These are phyloP conservation scores for Rubia balearica DNA, from an alignment of 305 asterid species.

Conservation along the genomic window DNA sequence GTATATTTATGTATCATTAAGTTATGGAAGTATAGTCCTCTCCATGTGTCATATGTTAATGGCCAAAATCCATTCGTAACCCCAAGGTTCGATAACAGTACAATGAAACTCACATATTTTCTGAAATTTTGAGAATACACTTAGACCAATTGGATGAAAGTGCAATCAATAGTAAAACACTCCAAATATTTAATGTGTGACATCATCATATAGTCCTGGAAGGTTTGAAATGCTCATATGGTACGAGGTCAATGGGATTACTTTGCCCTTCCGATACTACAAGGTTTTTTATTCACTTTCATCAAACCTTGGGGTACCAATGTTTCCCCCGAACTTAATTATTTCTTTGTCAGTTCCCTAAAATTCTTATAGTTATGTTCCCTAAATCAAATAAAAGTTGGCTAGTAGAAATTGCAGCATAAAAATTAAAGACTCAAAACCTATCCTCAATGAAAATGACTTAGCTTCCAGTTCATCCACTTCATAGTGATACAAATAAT, in stretches of 20 bases:
- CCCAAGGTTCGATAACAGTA: not conserved
- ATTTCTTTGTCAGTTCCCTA: not conserved
- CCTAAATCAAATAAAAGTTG: not conserved
- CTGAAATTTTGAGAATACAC: no score
- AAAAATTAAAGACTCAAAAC: not conserved
- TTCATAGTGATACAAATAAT: not conserved
- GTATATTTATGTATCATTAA: not conserved
- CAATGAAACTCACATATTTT: not conserved
- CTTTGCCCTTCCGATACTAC: not conserved
- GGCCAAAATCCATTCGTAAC: not conserved
- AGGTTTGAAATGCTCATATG: not conserved
- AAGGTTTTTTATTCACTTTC: not conserved
- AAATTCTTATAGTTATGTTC: not conserved
- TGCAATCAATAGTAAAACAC: not conserved
- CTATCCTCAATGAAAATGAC: not conserved
- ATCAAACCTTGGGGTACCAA: not conserved
- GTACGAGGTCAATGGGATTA: not conserved
- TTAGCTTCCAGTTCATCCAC: not conserved
- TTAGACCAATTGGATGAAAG: not conserved
- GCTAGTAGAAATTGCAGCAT: not conserved
- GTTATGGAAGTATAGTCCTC: not conserved
- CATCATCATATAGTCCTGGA: not conserved
- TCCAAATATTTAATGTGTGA: not conserved
- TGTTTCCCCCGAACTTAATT: not conserved
- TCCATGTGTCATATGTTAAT: not conserved